Percentiles rank a stretch among this genome's conserved stretches.
These are phyloP conservation scores for Penicillium lagena DNA, from an alignment of 495 filamentous ascomycete genomes.

Conservation along the genomic window DNA sequence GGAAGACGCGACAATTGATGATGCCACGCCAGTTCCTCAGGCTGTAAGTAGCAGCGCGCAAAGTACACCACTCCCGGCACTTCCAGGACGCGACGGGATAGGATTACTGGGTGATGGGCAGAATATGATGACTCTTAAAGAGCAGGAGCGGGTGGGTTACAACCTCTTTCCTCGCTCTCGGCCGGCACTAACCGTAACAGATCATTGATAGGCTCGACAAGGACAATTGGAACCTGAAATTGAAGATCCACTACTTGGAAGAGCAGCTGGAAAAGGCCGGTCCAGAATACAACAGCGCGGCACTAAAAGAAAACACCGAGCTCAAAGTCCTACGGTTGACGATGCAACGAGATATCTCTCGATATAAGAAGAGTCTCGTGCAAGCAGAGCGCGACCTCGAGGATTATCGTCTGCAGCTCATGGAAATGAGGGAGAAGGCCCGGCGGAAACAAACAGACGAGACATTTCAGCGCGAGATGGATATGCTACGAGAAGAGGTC, in stretches of 20 bases:
- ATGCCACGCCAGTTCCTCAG: constrained; percentile 61
- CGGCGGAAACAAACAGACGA: constrained; percentile 68
- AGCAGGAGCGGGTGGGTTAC: constrained; percentile 75
- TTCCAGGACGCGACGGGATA: constrained; percentile 52
- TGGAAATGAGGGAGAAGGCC: constrained; percentile 71
- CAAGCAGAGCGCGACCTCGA: constrained; percentile 78
- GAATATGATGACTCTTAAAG: constrained; percentile 80
- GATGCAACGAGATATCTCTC: constrained; percentile 76
- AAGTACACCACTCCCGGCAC: constrained; percentile 69
- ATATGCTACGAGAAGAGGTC: constrained; percentile 51
- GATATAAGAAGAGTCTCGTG: constrained; percentile 72
- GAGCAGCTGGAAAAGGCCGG: constrained; percentile 80
- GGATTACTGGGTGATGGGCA: constrained; percentile 66
- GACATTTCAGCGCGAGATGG: constrained; percentile 54
- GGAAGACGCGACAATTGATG: constrained; percentile 51
- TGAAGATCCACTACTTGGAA: constrained; percentile 94
- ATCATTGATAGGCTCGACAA: constrained; percentile 93
- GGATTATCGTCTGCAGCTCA: constrained; percentile 66
- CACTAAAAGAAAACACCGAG: constrained; percentile 89
- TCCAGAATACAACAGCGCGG: constrained; percentile 76
- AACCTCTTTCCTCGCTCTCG: neutral
- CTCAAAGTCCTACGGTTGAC: constrained; percentile 86
- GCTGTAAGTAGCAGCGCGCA: constrained; percentile 68
- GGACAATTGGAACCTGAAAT: constrained; percentile 89
- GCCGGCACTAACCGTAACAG: constrained; percentile 28